Evolutionary conservation across 1,284 basidiomycete genomes (phyloP).

Genomic region (Trichosporon sp.): DNA sequence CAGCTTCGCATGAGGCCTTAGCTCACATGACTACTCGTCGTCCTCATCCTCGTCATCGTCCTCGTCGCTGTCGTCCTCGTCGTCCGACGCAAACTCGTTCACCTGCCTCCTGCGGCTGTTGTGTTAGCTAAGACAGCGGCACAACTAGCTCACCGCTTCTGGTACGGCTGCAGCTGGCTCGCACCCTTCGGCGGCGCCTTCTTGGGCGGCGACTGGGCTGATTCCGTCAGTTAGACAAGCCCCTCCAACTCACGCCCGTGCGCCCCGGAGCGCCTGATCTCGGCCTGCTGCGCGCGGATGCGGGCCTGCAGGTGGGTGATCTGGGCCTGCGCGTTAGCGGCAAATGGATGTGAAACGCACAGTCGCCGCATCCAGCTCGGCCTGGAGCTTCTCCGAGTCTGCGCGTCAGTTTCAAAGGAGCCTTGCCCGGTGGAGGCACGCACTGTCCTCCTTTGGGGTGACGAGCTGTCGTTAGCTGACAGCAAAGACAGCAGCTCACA

Average conservation of each 20-base stretch:
- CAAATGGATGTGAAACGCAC: not conserved
- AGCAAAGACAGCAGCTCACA: conserved; percentile 1
- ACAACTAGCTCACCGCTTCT: conserved; percentile 10
- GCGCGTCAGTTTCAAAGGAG: not conserved
- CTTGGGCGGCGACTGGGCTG: conserved; percentile 3
- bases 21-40: not conserved
- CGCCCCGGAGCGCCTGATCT: conserved; percentile 6
- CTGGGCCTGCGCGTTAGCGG: conserved; percentile 8
- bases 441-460: not conserved
- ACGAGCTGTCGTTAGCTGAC: not conserved
- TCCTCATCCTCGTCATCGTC: not conserved
- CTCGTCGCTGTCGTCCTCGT: conserved; percentile 9
- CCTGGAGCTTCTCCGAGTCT: not conserved
- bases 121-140: not conserved
- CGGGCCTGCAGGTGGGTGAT: conserved; percentile 4
- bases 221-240: not conserved
- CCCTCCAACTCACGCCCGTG: conserved; percentile 3
- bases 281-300: conserved; percentile 9
- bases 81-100: conserved; percentile 17
- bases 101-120: conserved; percentile 15
- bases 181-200: conserved; percentile 12
- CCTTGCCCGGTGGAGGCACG: not conserved
- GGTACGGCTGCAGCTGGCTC: conserved; percentile 18
- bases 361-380: not conserved
- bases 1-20: not conserved